Conservation (phyloP, 2,329 filamentous ascomycete genomes). For the Fusarium coicis region DNA sequence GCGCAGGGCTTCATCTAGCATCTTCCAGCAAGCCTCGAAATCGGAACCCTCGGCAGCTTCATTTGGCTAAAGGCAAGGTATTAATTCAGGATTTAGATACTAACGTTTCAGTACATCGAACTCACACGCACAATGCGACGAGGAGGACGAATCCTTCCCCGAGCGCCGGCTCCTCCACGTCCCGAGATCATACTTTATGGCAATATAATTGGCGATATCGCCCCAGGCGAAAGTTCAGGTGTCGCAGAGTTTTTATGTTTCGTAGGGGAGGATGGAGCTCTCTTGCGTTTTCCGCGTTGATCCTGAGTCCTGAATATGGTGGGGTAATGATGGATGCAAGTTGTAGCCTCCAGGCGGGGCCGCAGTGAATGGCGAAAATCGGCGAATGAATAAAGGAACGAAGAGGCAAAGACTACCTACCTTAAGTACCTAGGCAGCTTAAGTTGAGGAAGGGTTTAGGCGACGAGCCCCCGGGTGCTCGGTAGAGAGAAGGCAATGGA, state of each 20-base stretch:
- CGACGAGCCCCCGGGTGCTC: constrained; percentile 22
- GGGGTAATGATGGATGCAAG: constrained; percentile 30
- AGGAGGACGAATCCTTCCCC: constrained; percentile 56
- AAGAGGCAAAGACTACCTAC: background rate
- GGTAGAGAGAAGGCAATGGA: constrained; percentile 14
- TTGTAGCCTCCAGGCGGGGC: constrained; percentile 24
- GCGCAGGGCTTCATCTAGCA: constrained; percentile 78
- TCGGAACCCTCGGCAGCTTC: constrained; percentile 70
- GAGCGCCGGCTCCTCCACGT: constrained; percentile 56
- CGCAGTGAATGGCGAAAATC: constrained; percentile 5
- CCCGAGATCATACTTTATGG: constrained; percentile 59
- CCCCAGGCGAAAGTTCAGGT: background rate
- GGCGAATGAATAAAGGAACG: background rate
- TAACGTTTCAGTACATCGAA: constrained; percentile 22
- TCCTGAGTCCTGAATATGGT: constrained; percentile 20
- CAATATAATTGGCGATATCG: constrained; percentile 7
- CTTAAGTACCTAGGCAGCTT: background rate
- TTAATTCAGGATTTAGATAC: constrained; percentile 35
- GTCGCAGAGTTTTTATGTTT: background rate
- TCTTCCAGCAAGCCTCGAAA: constrained; percentile 87
- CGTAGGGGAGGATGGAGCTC: background rate
- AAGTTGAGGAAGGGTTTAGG: background rate
- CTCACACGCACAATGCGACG: constrained; percentile 57
- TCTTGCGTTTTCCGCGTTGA: constrained; percentile 6
- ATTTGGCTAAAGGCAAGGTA: constrained; percentile 44